phyloP scores from a whole-genome alignment of 2,329 filamentous ascomycete genomes.

The Lasiodiplodia citricola region DNA sequence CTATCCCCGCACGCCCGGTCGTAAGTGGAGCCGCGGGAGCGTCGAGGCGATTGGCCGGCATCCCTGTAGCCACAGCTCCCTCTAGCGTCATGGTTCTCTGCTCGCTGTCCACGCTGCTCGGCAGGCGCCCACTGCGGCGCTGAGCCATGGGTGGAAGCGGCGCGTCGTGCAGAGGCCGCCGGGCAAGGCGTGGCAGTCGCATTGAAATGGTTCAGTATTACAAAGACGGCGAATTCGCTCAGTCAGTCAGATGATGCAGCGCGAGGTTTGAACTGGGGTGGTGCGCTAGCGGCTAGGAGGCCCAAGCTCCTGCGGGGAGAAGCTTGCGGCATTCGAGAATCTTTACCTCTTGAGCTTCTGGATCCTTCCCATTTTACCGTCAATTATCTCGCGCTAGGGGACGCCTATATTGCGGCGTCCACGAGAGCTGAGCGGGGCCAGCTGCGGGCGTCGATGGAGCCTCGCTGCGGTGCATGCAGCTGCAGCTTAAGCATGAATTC shows the following conservation, averaged over 20 bases:
- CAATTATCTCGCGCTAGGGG: too few species aligned
- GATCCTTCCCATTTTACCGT: not conserved
- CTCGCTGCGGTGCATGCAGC: conserved; percentile 6
- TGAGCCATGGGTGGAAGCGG: not conserved
- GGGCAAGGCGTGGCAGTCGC: not conserved
- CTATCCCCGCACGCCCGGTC: conserved; percentile 12
- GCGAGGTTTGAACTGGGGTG: conserved; percentile 4
- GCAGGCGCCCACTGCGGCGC: not conserved
- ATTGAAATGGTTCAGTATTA: conserved; percentile 1
- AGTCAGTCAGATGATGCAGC: conserved; percentile 20
- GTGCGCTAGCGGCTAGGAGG: conserved; percentile 10
- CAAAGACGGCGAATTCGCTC: conserved; percentile 1
- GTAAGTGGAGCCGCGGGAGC: conserved; percentile 11
- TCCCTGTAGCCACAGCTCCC: not conserved
- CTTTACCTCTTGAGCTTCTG: not conserved
- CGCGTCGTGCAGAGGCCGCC: not conserved
- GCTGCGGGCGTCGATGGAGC: not conserved
- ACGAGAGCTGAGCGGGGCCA: not conserved
- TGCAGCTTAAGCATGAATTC: not conserved
- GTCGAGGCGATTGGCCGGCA: conserved; percentile 12
- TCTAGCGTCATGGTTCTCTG: conserved; percentile 14
- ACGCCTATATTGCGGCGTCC: too few species aligned
- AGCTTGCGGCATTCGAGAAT: not conserved
- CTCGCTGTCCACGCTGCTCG: not conserved
- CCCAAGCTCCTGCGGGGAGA: conserved; percentile 23